Conservation (phyloP, 2,329 filamentous ascomycete genomes). For the Aspergillus brunneoviolaceus region DNA sequence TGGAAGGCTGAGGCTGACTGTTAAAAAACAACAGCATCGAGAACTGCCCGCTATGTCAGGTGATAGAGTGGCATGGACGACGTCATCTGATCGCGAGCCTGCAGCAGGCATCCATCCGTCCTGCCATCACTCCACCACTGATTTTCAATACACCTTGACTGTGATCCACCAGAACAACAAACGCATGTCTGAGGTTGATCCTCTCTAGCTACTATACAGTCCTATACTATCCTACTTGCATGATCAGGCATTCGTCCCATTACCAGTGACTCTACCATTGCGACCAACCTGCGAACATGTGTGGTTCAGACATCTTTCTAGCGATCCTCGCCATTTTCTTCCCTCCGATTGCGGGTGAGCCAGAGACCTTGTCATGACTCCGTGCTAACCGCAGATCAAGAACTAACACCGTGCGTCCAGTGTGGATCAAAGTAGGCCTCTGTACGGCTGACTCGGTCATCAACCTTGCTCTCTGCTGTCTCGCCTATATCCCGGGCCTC, state of each 20-base stretch:
- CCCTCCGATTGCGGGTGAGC: constrained; percentile 57
- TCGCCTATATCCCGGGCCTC: constrained; percentile 80
- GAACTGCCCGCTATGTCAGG: not conserved
- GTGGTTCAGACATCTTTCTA: constrained; percentile 61
- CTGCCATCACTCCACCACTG: not conserved
- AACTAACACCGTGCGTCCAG: constrained; percentile 44
- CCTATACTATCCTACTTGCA: not conserved
- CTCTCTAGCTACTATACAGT: not conserved
- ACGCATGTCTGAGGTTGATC: not conserved
- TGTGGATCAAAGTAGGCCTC: constrained; percentile 95
- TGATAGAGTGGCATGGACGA: not conserved
- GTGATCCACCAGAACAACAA: not conserved
- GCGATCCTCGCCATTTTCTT: constrained; percentile 62
- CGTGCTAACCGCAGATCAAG: too few species aligned
- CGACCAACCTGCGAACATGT: constrained; percentile 45
- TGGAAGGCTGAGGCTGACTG: too few species aligned
- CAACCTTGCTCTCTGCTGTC: constrained; percentile 84
- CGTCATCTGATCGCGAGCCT: not conserved
- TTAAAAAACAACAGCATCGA: not conserved
- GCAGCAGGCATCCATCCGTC: not conserved
- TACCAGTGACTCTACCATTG: not conserved
- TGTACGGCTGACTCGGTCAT: constrained; percentile 91
- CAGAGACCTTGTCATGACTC: constrained; percentile 5
- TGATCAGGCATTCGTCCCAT: not conserved
- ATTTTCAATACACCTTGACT: not conserved